Evolutionary conservation across 768 basidiomycete genomes (phyloP).

Genomic region (Atractiella rhizophila): DNA sequence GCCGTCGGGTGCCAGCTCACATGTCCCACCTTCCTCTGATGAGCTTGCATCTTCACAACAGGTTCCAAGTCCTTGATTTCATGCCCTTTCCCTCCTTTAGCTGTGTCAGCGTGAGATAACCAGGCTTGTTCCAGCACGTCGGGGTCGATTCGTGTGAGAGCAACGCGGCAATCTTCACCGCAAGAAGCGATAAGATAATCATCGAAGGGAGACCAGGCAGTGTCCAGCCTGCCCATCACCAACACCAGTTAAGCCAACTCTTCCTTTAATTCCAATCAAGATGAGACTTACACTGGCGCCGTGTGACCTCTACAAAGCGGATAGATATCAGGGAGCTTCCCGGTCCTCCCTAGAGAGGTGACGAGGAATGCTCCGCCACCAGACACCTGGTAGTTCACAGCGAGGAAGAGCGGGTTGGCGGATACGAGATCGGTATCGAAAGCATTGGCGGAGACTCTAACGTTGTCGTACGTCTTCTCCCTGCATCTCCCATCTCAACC

Average conservation of each 20-base stretch:
- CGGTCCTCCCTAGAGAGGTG: conserved; percentile 39
- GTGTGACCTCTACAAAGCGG: conserved; percentile 58
- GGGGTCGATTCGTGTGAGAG: conserved; percentile 69
- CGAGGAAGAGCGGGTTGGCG: conserved; percentile 66
- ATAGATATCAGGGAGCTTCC: conserved; percentile 54
- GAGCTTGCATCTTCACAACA: conserved; percentile 33
- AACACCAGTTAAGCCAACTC: no score
- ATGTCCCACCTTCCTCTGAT: conserved; percentile 68
- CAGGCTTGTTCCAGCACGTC: conserved; percentile 37
- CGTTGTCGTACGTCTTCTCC: conserved; percentile 50
- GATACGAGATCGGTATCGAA: conserved; percentile 31
- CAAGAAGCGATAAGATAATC: conserved; percentile 72
- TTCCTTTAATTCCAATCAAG: no score
- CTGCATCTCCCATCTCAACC: neutral
- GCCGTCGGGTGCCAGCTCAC: conserved; percentile 85
- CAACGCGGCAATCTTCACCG: conserved; percentile 78
- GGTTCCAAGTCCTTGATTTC: conserved; percentile 80
- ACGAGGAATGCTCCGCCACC: conserved; percentile 90
- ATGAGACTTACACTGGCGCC: conserved; percentile 21
- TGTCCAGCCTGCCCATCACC: no score
- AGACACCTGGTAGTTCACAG: conserved; percentile 60
- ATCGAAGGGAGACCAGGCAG: conserved; percentile 85
- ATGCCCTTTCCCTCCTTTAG: conserved; percentile 43
- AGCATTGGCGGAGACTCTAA: conserved; percentile 57
- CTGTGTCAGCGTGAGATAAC: no score